Conservation (phyloP, 1,284 basidiomycete species). For the Sporisorium graminicola region DNA sequence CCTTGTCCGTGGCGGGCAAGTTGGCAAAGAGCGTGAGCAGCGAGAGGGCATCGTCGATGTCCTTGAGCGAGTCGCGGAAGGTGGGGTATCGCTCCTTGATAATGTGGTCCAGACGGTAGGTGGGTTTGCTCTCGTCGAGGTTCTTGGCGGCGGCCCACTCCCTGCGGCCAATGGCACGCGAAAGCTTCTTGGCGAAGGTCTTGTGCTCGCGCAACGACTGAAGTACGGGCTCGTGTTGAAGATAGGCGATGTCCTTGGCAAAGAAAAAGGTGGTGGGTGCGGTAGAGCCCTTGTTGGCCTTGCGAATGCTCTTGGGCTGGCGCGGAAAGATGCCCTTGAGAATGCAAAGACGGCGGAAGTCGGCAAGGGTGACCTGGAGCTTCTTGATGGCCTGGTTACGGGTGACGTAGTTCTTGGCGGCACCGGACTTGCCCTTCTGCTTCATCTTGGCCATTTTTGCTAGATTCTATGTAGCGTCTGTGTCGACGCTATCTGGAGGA, state of each 20-base stretch:
- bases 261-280: conserved; percentile 99
- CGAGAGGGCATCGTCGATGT: conserved; percentile 97
- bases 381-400: conserved; percentile 77
- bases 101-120: conserved; percentile 84
- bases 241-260: conserved; percentile 96
- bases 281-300: conserved; percentile 96
- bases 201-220: conserved; percentile 96
- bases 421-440: conserved; percentile 80
- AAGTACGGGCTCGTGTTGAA: conserved; percentile 97
- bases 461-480: conserved; percentile 4
- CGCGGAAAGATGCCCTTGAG: conserved; percentile 99
- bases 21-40: conserved; percentile 87
- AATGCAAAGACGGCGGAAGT: conserved; percentile 97
- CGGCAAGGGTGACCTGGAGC: conserved; percentile 94
- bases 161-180: conserved; percentile 88
- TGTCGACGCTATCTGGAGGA: conserved; percentile 8
- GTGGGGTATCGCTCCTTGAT: conserved; percentile 99
- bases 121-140: conserved; percentile 84
- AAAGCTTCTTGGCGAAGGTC: conserved; percentile 96
- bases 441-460: conserved; percentile 84
- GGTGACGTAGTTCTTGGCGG: conserved; percentile 81
- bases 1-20: conserved; percentile 75
- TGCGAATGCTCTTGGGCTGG: conserved; percentile 90
- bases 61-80: conserved; percentile 93
- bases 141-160: conserved; percentile 97